Conservation (phyloP, 106 monocot species). For the Ottelia alismoides region DNA sequence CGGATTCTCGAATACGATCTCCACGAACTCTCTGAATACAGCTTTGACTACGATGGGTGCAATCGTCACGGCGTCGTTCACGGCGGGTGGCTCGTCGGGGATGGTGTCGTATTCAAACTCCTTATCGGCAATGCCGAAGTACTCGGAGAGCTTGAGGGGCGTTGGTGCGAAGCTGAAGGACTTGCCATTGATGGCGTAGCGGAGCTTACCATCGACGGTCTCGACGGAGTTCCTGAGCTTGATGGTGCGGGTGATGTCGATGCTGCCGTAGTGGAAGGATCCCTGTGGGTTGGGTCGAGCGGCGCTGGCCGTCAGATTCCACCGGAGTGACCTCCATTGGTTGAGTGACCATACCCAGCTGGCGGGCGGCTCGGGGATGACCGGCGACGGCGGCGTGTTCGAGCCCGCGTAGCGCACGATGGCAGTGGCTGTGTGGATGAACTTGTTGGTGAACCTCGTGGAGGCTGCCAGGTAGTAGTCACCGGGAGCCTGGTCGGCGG, state of each 20-base stretch:
- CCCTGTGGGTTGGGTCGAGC: slow-evolving; percentile 41
- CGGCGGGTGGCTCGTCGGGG: slow-evolving; percentile 14
- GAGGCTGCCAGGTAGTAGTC: slow-evolving; percentile 44
- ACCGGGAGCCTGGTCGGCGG: slow-evolving; percentile 27
- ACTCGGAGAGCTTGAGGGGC: slow-evolving; percentile 42
- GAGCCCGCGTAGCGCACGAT: slow-evolving; percentile 22
- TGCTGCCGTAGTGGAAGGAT: slow-evolving; percentile 39
- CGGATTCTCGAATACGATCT: slow-evolving; percentile 49
- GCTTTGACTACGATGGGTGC: slow-evolving; percentile 26
- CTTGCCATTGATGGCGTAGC: slow-evolving; percentile 32
- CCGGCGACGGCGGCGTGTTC: slow-evolving; percentile 15
- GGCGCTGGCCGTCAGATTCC: slow-evolving; percentile 45
- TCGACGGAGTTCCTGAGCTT: slow-evolving; percentile 14
- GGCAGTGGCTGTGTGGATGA: slow-evolving; percentile 14
- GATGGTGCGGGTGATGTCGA: slow-evolving; percentile 43
- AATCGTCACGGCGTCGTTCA: not conserved
- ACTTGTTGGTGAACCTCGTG: slow-evolving; percentile 30
- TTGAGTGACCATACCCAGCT: slow-evolving; percentile 36
- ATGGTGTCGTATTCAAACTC: slow-evolving; percentile 24
- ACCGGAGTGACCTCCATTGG: slow-evolving; percentile 26
- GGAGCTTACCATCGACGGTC: slow-evolving; percentile 24
- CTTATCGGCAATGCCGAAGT: slow-evolving; percentile 18
- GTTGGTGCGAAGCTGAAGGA: slow-evolving; percentile 13
- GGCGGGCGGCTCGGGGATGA: slow-evolving; percentile 13
- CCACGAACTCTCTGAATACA: slow-evolving; percentile 34